Evolutionary conservation across 345 rosid genomes (phyloP), one percentile per base, ranked within the genome.

Genomic region (Zanthoxylum bungeanum): DNA sequence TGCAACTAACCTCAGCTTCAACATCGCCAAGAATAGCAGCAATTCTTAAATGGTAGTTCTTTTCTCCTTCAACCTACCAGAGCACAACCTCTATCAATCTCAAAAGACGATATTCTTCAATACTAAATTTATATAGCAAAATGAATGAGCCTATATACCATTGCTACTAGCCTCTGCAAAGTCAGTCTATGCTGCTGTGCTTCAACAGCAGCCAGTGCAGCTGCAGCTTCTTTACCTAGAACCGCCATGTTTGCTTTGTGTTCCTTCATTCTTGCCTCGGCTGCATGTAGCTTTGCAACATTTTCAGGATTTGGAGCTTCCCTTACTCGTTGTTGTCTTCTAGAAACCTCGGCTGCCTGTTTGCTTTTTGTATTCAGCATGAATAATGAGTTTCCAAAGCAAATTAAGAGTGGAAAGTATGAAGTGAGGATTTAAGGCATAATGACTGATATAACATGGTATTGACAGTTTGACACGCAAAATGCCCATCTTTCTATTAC

Each of bases 131-230:
- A 36, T 36, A 28, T 40, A 30, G 11, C 49, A 66, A 57, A 61
- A 21, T 51, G 56, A 40, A 53, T 28, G 62, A 50, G 61, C 25
- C 42, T 33, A 58, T 66, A 51, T 82, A 92, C 98, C 98, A 92
- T 92, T 36, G 98, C 81, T 44, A 90, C 90, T 80, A 95, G 88
- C 82, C 98, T 88, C 78, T 95, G 99, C 79, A 90, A 92, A 77
- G 96, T 90, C 73, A 89, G 81, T 75, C 96, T 87, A 52, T 84
- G 93, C 80, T 95, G 99, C 86, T 92, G 99, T 49, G 96, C 84
- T 78, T 85, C 99, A 76, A 95, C 93, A 68, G 99, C 96, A 68
- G 98, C 91, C 84, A 95, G 83, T 69, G 99, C 99, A 63, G 98
- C 86, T 46, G 97, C 80, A 69, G 98, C 98, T 88, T 94, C 98